phyloP scores from a whole-genome alignment of 352 stramenopile genomes.

The Phytopythium helicoides region DNA sequence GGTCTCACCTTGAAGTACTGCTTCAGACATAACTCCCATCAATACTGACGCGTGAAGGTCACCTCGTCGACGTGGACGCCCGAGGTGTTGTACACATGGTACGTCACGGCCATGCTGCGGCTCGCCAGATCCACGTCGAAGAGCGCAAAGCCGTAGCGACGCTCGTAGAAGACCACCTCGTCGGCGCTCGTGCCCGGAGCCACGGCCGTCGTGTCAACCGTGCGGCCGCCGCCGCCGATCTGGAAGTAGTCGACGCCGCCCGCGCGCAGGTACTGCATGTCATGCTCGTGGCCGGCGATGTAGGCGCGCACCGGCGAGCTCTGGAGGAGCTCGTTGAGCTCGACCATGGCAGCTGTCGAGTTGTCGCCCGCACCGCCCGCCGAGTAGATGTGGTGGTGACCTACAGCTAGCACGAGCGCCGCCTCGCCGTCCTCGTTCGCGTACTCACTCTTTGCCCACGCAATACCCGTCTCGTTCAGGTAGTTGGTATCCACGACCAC shows the following conservation, averaged over 20 bases:
- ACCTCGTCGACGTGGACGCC: slow-evolving; percentile 26
- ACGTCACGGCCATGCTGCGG: slow-evolving; percentile 27
- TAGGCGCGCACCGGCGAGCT: slow-evolving; percentile 28
- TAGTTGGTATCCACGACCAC: slow-evolving; percentile 30
- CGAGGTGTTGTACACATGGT: slow-evolving; percentile 32
- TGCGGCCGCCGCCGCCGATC: slow-evolving; percentile 31
- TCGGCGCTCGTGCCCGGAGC: slow-evolving; percentile 24
- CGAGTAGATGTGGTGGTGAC: slow-evolving; percentile 38
- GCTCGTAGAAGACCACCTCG: slow-evolving; percentile 28
- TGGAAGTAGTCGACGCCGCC: slow-evolving; percentile 32
- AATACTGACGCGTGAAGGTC: slow-evolving; percentile 25
- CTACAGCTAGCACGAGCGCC: slow-evolving; percentile 21
- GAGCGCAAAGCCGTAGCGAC: slow-evolving; percentile 33
- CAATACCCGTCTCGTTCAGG: slow-evolving; percentile 11
- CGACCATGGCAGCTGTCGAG: slow-evolving; percentile 19
- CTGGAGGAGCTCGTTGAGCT: slow-evolving; percentile 21
- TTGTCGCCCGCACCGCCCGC: slow-evolving; percentile 25
- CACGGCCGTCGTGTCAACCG: slow-evolving; percentile 22
- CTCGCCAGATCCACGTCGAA: slow-evolving; percentile 25
- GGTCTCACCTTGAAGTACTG: slow-evolving; percentile 1
- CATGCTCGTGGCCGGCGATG: slow-evolving; percentile 39
- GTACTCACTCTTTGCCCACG: slow-evolving; percentile 18
- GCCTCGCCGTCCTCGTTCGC: slow-evolving; percentile 19
- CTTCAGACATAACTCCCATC: not conserved
- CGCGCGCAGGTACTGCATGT: slow-evolving; percentile 35